A percentile compares a stretch with the other conserved stretches of the same genome.
Conservation (phyloP, 2,329 filamentous ascomycete species). For the Phyllosticta citriasiana region DNA sequence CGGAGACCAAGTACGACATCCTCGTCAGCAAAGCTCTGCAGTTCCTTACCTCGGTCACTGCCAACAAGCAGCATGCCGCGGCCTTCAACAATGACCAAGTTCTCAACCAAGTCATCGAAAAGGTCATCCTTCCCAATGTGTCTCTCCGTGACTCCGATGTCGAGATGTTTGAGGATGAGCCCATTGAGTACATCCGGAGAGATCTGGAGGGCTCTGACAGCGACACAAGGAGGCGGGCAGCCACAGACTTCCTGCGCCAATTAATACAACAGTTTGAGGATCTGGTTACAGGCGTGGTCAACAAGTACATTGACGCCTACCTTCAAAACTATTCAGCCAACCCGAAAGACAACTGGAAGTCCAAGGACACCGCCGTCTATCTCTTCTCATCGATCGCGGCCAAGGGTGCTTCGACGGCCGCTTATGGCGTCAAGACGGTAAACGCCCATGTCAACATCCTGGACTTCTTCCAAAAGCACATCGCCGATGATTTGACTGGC, state of each 20-base stretch:
- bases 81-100: constrained; percentile 77
- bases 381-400: constrained; percentile 90
- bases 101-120: constrained; percentile 81
- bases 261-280: constrained; percentile 82
- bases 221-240: constrained; percentile 81
- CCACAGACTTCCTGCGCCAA: constrained; percentile 86
- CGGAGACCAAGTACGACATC: constrained; percentile 86
- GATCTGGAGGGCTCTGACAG: constrained; percentile 95
- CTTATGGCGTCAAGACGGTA: constrained; percentile 81
- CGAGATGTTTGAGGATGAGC: constrained; percentile 95
- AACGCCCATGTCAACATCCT: constrained; percentile 76
- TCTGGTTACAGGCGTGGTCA: constrained; percentile 77
- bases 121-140: constrained; percentile 90
- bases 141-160: constrained; percentile 85
- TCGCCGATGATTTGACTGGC: constrained; percentile 79
- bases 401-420: constrained; percentile 77
- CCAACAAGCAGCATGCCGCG: constrained; percentile 64
- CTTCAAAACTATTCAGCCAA: constrained; percentile 63
- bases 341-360: constrained; percentile 70
- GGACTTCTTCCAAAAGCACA: constrained; percentile 87
- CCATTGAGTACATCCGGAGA: constrained; percentile 92
- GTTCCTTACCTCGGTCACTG: constrained; percentile 83
- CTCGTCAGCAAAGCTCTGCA: constrained; percentile 90
- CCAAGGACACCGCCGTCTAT: constrained; percentile 97
- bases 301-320: constrained; percentile 78